Conservation (phyloP, 306 rosid genomes). For the Fragaria iinumae region DNA sequence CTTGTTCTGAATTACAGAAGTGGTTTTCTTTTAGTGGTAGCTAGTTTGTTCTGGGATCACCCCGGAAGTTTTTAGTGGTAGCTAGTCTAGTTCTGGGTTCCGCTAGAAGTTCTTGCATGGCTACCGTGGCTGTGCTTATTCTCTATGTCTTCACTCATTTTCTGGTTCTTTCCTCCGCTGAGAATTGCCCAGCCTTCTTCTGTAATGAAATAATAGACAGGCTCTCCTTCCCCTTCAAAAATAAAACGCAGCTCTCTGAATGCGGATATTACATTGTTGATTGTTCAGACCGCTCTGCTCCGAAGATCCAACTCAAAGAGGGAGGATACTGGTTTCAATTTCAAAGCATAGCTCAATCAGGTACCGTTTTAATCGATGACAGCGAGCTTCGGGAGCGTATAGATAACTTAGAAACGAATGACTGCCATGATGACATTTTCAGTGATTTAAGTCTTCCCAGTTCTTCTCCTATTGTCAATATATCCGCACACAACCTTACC, state of each 20-base stretch:
- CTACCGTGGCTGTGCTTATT: not conserved
- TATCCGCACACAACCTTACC: not conserved
- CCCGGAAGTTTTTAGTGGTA: not conserved
- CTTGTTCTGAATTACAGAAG: conserved; percentile 3
- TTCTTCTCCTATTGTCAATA: rapidly evolving
- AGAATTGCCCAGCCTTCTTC: not conserved
- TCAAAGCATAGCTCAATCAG: rapidly evolving
- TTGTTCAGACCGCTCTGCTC: rapidly evolving
- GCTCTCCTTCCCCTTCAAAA: not conserved
- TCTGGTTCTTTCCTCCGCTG: conserved; percentile 8
- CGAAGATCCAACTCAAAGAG: not conserved
- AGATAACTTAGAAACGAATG: rapidly evolving
- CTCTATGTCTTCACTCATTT: conserved; percentile 8
- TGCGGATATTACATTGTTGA: not conserved
- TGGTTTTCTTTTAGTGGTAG: not conserved
- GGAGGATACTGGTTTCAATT: conserved; percentile 1
- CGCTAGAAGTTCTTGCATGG: conserved; percentile 17
- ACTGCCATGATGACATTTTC: not conserved
- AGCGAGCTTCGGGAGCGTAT: rapidly evolving
- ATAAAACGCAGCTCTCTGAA: rapidly evolving
- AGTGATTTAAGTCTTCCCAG: not conserved
- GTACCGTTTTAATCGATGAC: rapidly evolving
- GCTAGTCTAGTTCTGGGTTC: not conserved
- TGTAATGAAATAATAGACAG: rapidly evolving
- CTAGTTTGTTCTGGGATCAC: not conserved